Base-by-base conservation (phyloP, 2,329 filamentous ascomycete species). In the Pseudocercospora eumusae region DNA sequence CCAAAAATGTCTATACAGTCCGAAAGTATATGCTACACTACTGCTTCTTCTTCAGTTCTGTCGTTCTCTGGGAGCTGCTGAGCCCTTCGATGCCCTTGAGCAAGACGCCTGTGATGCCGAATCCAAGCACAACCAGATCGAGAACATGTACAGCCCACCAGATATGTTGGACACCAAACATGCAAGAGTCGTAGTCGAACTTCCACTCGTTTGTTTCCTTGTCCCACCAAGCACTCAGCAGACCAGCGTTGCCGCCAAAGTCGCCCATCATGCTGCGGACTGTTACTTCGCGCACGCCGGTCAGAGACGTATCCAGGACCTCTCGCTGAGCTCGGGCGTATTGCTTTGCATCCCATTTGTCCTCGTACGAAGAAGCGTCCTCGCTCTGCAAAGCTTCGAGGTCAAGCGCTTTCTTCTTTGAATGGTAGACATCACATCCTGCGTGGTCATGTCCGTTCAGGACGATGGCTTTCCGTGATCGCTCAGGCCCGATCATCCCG, bases 181-280 rank as follows among this genome's bases (percentile, higher is more conserved):
- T 82, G 74, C 95, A 99, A 66, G 85, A 89, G 8, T 80, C 81
- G 69, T 95, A 95, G 69, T 93, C 91, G 68, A 90, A 90, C 66
- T 83, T 83, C 95, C 95, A 99, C 74, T 90, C 86, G 81, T 86
- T 88, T 0, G 77, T 76, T 2, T 82, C 80, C 60, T 84, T 76
- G 74, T 98, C 91, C 73, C 93, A 98, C 93, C 93, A 99, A 0
- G 90, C 83, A 64, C 90, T 95, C 44, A 99, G 77, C 45, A 99
- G 81, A 0, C 92, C 95, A 0, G 92, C 92, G 74, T 97, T 95
- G 20, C 95, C 95, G n/a, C 87, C 88, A 76, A 90, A 99, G 60
- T 91, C 90, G 60, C 95, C 95, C 95, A 99, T 99, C 92, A 99
- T 98, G 76, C 92, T 96, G 62, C 93, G 87, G 1, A 99, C 90